A percentile compares a stretch with the other conserved stretches of the same genome.
Conservation (phyloP, 805 yeast genomes). For the Kuraishia cidri region DNA sequence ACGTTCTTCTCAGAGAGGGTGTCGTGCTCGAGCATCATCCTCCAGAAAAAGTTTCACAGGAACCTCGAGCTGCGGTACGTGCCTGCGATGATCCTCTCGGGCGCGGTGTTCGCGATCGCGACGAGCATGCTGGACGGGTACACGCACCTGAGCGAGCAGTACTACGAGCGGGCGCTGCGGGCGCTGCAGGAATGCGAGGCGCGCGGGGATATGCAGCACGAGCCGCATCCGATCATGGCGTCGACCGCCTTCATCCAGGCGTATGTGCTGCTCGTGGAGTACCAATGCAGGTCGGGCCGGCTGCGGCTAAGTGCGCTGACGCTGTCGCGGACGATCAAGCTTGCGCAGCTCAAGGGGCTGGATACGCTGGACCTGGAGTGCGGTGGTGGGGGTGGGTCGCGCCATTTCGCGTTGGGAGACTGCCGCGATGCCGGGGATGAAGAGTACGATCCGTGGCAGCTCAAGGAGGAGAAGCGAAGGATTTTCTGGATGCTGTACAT, state of each 20-base stretch:
- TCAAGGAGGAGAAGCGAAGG: conserved; percentile 17
- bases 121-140: neutral
- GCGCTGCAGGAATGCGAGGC: too few species aligned
- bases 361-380: neutral
- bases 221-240: too few species aligned
- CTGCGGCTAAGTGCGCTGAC: neutral
- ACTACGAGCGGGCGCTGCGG: neutral
- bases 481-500: conserved; percentile 21
- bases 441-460: neutral
- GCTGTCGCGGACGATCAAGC: neutral
- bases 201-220: too few species aligned
- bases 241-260: too few species aligned
- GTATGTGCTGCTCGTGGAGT: neutral
- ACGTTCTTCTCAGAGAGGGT: neutral
- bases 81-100: neutral
- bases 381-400: neutral
- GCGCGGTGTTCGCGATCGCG: neutral
- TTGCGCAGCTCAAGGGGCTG: neutral
- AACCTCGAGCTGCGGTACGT: neutral
- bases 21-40: neutral
- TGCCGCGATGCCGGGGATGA: too few species aligned
- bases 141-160: neutral
- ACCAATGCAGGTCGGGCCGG: too few species aligned
- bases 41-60: neutral
- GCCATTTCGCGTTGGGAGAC: neutral